Base-by-base conservation (phyloP, 139 green algal genomes). In the Chloropicon primus region DNA sequence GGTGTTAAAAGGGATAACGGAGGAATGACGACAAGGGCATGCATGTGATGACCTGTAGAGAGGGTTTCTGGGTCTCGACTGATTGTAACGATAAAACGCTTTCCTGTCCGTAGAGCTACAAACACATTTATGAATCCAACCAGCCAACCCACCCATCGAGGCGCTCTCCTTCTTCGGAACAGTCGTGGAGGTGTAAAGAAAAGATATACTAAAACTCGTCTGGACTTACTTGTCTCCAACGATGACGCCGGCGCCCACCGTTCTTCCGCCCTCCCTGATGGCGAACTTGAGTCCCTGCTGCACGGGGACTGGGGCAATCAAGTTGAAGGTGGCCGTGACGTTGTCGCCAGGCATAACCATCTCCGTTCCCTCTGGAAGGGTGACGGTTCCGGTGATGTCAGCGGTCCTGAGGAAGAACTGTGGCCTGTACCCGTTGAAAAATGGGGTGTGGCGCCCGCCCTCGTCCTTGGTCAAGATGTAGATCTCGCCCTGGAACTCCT, bases 311-410 rank as follows among this genome's bases (percentile, higher is more conserved):
- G 87, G 88, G 22, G 78, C 77, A 1, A 95, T 86, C 10, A 99
- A 88, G 82, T 98, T 89, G 80, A 98, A 94, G 1, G 77, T 86
- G 71, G 84, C 85, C 1, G 81, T 92, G 72, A 99, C 89, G 82
- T 97, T 99, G 86, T 99, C 95, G 0, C 95, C 95, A 0, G 95
- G 95, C 96, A 99, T 98, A 10, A 98, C 96, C 95, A 99, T 99
- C 78, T 94, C 85, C 17, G 82, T 87, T 10, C 88, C 91, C 28
- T 95, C 86, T 0, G 90, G 91, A 29, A 99, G 87, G 25, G 76
- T 85, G 5, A 99, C 86, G 71, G 83, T 87, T 53, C 94, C 93
- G 24, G 92, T 95, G 21, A 98, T 82, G 83, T 98, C 94, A 24
- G 94, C 94, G 1, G 94, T 98, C 26, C 95, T 85, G 79, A 99